These are phyloP conservation scores for Waltiozyma sp. DNA, from an alignment of 1,139 yeast genomes.

Conservation along the genomic window DNA sequence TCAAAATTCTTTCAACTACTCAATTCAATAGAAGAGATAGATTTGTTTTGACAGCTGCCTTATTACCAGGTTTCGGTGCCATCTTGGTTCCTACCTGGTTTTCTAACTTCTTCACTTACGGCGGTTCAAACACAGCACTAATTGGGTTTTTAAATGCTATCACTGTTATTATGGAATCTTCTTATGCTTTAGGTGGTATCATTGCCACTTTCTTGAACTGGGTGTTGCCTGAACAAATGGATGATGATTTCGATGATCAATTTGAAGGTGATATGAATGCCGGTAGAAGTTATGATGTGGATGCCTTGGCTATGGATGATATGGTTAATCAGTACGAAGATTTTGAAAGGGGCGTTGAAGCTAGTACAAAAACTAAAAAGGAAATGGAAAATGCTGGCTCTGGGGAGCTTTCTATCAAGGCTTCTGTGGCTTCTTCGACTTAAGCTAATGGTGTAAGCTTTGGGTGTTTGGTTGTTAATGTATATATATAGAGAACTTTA, in stretches of 20 bases:
- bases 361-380: neutral
- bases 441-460: too few species aligned
- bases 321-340: conserved; percentile 11
- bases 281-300: conserved; percentile 8
- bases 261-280: conserved; percentile 6
- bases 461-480: too few species aligned
- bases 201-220: conserved; percentile 64
- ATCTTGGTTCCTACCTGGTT: conserved; percentile 74
- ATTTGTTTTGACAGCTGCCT: conserved; percentile 65
- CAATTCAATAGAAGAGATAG: conserved; percentile 83
- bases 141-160: conserved; percentile 73
- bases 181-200: conserved; percentile 76
- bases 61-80: conserved; percentile 73
- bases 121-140: conserved; percentile 52
- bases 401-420: neutral
- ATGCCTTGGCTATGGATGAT: conserved; percentile 10
- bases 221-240: conserved; percentile 59
- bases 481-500: too few species aligned
- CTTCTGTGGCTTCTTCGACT: neutral
- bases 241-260: conserved; percentile 27
- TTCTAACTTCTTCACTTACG: conserved; percentile 59
- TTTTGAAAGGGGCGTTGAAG: neutral
- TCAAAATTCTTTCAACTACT: conserved; percentile 63
- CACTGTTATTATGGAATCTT: conserved; percentile 74
- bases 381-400: neutral